Conservation (phyloP, 2,329 filamentous ascomycete genomes). For the Diaporthe sp. region DNA sequence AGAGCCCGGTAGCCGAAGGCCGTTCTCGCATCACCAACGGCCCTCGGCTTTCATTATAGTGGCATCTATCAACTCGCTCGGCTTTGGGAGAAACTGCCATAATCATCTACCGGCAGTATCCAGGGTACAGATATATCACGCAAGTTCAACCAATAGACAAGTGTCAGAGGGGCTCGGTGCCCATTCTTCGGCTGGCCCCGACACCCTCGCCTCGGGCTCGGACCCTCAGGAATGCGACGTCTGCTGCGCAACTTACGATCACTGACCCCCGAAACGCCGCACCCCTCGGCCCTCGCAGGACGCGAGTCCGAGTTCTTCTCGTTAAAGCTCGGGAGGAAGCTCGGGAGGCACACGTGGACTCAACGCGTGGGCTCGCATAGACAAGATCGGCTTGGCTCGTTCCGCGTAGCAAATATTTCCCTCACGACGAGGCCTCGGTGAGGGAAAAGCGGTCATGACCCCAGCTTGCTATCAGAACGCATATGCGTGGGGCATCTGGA, state of each 20-base stretch:
- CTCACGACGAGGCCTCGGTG: not conserved
- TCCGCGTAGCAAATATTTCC: not conserved
- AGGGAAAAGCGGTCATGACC: not conserved
- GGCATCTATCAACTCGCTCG: not conserved
- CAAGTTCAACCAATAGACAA: not conserved
- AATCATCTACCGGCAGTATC: too few species aligned
- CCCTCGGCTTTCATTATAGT: not conserved
- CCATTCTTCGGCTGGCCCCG: not conserved
- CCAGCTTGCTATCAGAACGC: too few species aligned
- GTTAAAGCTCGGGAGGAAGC: too few species aligned
- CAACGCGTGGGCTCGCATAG: not conserved
- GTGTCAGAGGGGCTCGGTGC: not conserved
- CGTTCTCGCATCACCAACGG: not conserved
- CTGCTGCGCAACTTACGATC: not conserved
- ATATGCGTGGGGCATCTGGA: not conserved
- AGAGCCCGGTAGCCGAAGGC: not conserved
- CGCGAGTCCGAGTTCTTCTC: not conserved
- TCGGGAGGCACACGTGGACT: too few species aligned
- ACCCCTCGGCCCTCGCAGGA: not conserved
- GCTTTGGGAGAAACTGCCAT: not conserved
- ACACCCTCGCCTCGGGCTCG: slow-evolving; percentile 1
- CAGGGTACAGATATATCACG: not conserved
- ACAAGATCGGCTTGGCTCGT: not conserved
- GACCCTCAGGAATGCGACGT: not conserved
- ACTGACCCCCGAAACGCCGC: not conserved